Base-by-base conservation (phyloP, 2,329 filamentous ascomycete species). In the Diaporthe helianthi region DNA sequence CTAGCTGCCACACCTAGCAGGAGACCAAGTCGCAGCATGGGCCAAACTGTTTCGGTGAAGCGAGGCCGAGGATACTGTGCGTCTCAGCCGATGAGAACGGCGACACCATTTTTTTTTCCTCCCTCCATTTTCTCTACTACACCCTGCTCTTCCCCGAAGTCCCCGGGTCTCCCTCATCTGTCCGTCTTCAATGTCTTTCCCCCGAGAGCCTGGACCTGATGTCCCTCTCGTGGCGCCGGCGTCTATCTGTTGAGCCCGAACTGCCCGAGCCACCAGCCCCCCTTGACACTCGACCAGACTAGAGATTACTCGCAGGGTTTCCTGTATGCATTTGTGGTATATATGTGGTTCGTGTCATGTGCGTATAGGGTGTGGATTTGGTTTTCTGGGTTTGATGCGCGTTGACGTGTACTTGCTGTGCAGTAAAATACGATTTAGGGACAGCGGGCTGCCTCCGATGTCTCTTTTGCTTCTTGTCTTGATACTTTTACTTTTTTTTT, bases 381-480 rank as follows among this genome's bases (percentile, higher is more conserved):
- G 10, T 22, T 12, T n/a, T 12, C 15, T 17, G 13, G 13, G 2
- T 22, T 7, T 46, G 54, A 41, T 29, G 41, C 41, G 58, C 29
- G 44, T 49, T 26, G 44, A 63, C 58, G 58, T 63, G 58, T 63
- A 24, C 58, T 12, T 22, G 8, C 31, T 26, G 29, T 26, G 4
- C 2, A 17, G 41, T 4, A 3, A 22, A 38, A 44, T 26, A 12
- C 17, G 36, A 36, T 15, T 7, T 13, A 44, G 12, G 10, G 13
- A 47, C 22, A 26, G 38, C 33, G 33, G 33, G 22, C 53, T n/a
- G 33, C 33, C 54, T n/a, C 36, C 17, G 22, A 22, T 17, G 3
- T n/a, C 26, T 22, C n/a, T 31, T 61, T 61, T 61, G 6, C 41
- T 61, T 61, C 19, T 47, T 61, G n/a, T n/a, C n/a, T n/a, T n/a